Conservation (phyloP, 2,329 filamentous ascomycete species). For the Pseudocercospora fuligena region DNA sequence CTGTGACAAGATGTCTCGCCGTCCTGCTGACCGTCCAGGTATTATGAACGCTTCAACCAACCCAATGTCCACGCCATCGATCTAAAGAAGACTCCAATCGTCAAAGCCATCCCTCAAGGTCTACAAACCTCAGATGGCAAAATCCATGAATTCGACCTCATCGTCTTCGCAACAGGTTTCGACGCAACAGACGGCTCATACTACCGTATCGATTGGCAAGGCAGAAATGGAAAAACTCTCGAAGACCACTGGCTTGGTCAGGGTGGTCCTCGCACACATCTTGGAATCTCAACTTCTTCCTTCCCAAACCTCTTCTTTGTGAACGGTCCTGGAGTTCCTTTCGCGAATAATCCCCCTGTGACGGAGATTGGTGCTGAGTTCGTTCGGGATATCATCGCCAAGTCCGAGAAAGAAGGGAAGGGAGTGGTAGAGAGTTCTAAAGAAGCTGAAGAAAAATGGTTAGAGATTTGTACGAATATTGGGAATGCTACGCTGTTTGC, state of each 20-base stretch:
- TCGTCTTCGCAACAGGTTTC: slow-evolving; percentile 53
- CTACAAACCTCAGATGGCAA: slow-evolving; percentile 47
- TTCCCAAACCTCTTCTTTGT: slow-evolving; percentile 36
- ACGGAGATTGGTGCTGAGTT: neutral
- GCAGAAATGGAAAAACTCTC: slow-evolving; percentile 18
- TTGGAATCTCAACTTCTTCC: slow-evolving; percentile 45
- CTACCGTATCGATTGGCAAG: slow-evolving; percentile 1
- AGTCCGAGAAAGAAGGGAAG: slow-evolving; percentile 7
- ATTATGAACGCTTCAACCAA: slow-evolving; percentile 50
- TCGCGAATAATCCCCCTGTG: slow-evolving; percentile 13
- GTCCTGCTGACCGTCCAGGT: too few species aligned
- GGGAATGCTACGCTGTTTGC: slow-evolving; percentile 9
- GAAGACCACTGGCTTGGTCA: slow-evolving; percentile 44
- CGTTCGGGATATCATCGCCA: neutral
- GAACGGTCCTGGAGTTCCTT: slow-evolving; percentile 49
- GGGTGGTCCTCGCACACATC: slow-evolving; percentile 41
- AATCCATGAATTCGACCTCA: slow-evolving; percentile 49
- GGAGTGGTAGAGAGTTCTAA: slow-evolving; percentile 13
- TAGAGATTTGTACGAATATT: neutral
- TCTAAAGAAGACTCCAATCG: slow-evolving; percentile 45
- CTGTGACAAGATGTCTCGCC: too few species aligned
- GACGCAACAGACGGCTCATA: slow-evolving; percentile 41
- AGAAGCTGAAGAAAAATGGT: slow-evolving; percentile 14
- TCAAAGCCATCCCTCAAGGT: slow-evolving; percentile 47
- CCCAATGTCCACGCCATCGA: slow-evolving; percentile 49